Percentiles rank a stretch among this genome's conserved stretches.
phyloP scores from a whole-genome alignment of 352 stramenopile genomes.

The Globisporangium nodosum region DNA sequence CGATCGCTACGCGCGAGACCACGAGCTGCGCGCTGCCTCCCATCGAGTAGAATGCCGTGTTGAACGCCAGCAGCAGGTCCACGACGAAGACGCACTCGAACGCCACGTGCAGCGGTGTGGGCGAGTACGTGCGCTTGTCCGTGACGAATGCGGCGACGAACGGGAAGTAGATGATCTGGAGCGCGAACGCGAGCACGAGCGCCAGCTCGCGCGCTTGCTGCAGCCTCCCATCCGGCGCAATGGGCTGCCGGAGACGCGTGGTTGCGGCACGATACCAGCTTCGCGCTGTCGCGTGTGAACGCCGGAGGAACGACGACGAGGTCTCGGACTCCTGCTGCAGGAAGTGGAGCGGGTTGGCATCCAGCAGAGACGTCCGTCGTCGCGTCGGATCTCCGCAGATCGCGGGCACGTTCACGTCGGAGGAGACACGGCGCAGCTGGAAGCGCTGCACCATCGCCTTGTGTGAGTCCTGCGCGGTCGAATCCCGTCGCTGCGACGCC shows the following conservation, averaged over 20 bases:
- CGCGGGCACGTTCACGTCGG: not conserved
- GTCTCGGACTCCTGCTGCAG: not conserved
- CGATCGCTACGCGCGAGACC: conserved; percentile 16
- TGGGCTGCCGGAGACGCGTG: not conserved
- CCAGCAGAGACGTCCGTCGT: not conserved
- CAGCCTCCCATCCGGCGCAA: conserved; percentile 20
- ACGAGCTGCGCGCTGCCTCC: conserved; percentile 13
- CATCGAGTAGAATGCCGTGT: conserved; percentile 25
- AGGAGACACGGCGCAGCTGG: conserved; percentile 17
- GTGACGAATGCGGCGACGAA: conserved; percentile 28
- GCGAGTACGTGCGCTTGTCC: not conserved
- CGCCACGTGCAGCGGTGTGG: conserved; percentile 3
- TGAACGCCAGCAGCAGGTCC: conserved; percentile 23
- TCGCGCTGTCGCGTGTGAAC: not conserved
- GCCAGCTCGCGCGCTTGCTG: conserved; percentile 18
- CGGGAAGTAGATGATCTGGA: conserved; percentile 35
- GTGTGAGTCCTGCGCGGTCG: conserved; percentile 5
- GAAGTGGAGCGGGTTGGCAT: not conserved
- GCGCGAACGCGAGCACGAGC: conserved; percentile 19
- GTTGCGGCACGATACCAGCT: not conserved
- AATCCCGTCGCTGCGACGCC: not conserved
- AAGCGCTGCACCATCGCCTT: conserved; percentile 53
- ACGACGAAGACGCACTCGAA: conserved; percentile 14
- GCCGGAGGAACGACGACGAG: conserved; percentile 28
- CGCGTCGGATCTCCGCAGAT: too few species aligned